Evolutionary conservation across 2,329 filamentous ascomycete genomes (phyloP), one percentile per base, ranked within the genome.

Genomic region (Aphanocladium album): DNA sequence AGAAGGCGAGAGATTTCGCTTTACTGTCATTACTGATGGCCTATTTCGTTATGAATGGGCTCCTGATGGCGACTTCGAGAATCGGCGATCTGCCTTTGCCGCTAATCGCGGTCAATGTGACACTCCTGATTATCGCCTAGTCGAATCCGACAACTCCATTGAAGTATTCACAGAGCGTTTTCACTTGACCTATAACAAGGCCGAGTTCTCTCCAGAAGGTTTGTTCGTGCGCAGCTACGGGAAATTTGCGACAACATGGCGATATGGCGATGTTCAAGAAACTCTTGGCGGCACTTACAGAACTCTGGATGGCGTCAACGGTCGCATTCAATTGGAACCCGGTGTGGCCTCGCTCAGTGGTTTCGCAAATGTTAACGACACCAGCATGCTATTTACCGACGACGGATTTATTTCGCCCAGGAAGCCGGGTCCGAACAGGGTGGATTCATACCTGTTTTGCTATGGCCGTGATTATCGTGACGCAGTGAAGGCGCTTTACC

Each of bases 11-110:
- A 67, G 80, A 52, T 87, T 83, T 69, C 81, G 85, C 58, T 87
- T 88, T 68, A 86, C 81, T 9, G 64, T 88, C 51, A 74, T 88
- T 52, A 80, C 77, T 11, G 79, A 85, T 55, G 75, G 79, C 2
- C 73, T 87, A 2, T 64, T 88, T 30, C 81, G 85, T 35, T 86
- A 83, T 63, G 85, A 88, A 71, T 88, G 83, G 83, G 79, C 84
- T 0, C 73, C 77, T 12, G 84, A 88, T 63, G 78, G 80, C 53
- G 67, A 73, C 37, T 88, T 88, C 65, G 85, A 88, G 67, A 84
- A 88, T 67, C 79, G 84, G 5, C 81, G 83, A 0, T 87, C 83
- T 0, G 82, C 81, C 11, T 84, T 88, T 67, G 85, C 84, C n/a
- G 75, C 83, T 60, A 80, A 83, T 63, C 77, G 85, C 27, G 53